Conservation (phyloP, 345 rosid genomes). For the Melaleuca alternifolia region DNA sequence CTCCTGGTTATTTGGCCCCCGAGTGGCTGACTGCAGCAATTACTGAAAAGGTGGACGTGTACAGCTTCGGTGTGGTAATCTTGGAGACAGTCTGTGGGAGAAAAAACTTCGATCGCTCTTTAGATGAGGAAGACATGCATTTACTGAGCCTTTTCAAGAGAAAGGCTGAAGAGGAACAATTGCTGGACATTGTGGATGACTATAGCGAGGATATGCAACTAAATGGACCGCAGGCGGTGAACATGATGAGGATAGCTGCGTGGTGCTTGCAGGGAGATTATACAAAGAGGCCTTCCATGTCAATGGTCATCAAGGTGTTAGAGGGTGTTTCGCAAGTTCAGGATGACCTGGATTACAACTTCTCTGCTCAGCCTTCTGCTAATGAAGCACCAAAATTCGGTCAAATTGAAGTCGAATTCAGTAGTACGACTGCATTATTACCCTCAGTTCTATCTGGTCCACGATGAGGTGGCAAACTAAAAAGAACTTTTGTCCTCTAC, state of each 20-base stretch:
- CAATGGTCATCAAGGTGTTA: slow-evolving; percentile 1
- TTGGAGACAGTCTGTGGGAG: slow-evolving; percentile 19
- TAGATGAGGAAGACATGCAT: slow-evolving; percentile 8
- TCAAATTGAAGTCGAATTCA: not conserved
- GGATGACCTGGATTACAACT: not conserved
- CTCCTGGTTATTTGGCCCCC: slow-evolving; percentile 6
- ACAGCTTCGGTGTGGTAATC: slow-evolving; percentile 20
- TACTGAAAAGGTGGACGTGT: slow-evolving; percentile 10
- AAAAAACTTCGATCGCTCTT: slow-evolving; percentile 5
- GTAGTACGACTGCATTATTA: not conserved
- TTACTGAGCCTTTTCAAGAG: slow-evolving; percentile 7
- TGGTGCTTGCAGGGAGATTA: slow-evolving; percentile 29
- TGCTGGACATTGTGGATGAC: slow-evolving; percentile 10
- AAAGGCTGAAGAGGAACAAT: not conserved
- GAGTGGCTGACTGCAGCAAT: not conserved
- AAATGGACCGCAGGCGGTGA: not conserved
- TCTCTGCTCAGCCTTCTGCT: not conserved
- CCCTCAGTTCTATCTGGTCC: not conserved
- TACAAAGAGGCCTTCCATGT: not conserved
- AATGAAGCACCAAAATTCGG: not conserved
- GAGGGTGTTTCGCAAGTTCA: not conserved
- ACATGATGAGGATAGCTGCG: slow-evolving; percentile 17
- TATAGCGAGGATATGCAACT: slow-evolving; percentile 8
- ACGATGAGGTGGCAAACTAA: not conserved
- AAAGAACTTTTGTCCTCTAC: not conserved